Base-by-base conservation (phyloP, 495 filamentous ascomycete species). In the Diplogelasinospora grovesii region DNA sequence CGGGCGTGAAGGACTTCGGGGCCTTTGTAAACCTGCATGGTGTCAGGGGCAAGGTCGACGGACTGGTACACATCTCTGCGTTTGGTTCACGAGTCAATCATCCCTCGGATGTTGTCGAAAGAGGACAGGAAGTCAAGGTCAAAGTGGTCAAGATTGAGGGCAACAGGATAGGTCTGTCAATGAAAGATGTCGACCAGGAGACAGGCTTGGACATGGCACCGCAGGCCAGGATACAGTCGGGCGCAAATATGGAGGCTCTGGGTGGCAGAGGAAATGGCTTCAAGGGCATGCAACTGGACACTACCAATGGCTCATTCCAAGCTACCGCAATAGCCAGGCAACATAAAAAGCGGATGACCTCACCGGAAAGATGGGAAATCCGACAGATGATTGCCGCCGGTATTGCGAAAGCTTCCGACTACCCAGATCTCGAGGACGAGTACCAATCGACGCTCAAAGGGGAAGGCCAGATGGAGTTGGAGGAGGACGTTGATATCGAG, bases 401-500 rank as follows among this genome's bases (percentile, higher is more conserved):
- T 10, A 89, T 86, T 23, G 84, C 85, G 14, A 92, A 89, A 46
- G 88, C 86, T 0, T 78, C 80, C 3, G 93, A 96, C 44, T 95
- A 95, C 54, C 93, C 93, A 1, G 89, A 97, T 44, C 75, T 96
- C 7, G 87, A 98, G 48, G 87, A 95, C 47, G 89, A 97, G 36
- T 95, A 95, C 63, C 78, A 95, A 44, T 83, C 85, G 11, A 88
- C 87, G 0, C 64, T 95, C 13, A 82, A 81, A 32, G 92, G 89
- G 2, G 85, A 92, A 50, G 86, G 84, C 9, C 78, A 83, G 14
- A 88, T 96, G 60, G 90, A 96, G 57, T 77, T 96, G 45, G 92
- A 98, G 65, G 88, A 96, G 64, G 92, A 98, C 59, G 75, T 97
- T 7, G 92, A 98, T 61, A 98, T 98, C 48, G 92, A 98, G 60